These are phyloP conservation scores for Colletotrichum tofieldiae DNA, from an alignment of 2,329 filamentous ascomycete genomes.

Conservation along the genomic window DNA sequence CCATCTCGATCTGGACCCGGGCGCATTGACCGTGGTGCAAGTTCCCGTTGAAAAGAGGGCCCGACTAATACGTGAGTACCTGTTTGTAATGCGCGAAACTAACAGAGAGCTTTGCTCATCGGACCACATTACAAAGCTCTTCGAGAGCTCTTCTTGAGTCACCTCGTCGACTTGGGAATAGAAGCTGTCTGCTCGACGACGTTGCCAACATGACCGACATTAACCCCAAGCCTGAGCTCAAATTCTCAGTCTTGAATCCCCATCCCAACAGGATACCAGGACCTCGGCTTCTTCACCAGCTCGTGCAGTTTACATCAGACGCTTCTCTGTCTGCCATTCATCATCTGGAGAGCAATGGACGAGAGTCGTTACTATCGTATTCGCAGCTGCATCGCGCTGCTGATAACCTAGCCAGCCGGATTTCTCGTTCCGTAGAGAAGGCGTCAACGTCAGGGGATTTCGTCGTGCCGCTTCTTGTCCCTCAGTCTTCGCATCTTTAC, in stretches of 20 bases:
- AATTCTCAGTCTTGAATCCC: constrained; percentile 64
- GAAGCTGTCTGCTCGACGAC: constrained; percentile 10
- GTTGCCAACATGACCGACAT: constrained; percentile 28
- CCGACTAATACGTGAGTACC: constrained; percentile 38
- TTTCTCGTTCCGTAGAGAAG: constrained; percentile 51
- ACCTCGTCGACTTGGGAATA: constrained; percentile 8
- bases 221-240: constrained; percentile 10
- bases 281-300: constrained; percentile 66
- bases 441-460: constrained; percentile 12
- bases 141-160: neutral
- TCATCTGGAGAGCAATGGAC: constrained; percentile 63
- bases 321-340: constrained; percentile 71
- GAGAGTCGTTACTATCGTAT: constrained; percentile 71
- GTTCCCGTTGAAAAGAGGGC: constrained; percentile 37
- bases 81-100: constrained; percentile 17
- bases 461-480: constrained; percentile 83
- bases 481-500: constrained; percentile 85
- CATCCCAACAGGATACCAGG: constrained; percentile 58
- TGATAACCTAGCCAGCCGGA: constrained; percentile 67
- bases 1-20: constrained; percentile 31
- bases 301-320: constrained; percentile 67
- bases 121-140: constrained; percentile 13
- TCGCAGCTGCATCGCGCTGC: constrained; percentile 72
- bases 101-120: constrained; percentile 17
- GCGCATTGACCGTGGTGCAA: constrained; percentile 34